phyloP scores from a whole-genome alignment of 2,329 filamentous ascomycete species.

The Ophiostoma populinum region DNA sequence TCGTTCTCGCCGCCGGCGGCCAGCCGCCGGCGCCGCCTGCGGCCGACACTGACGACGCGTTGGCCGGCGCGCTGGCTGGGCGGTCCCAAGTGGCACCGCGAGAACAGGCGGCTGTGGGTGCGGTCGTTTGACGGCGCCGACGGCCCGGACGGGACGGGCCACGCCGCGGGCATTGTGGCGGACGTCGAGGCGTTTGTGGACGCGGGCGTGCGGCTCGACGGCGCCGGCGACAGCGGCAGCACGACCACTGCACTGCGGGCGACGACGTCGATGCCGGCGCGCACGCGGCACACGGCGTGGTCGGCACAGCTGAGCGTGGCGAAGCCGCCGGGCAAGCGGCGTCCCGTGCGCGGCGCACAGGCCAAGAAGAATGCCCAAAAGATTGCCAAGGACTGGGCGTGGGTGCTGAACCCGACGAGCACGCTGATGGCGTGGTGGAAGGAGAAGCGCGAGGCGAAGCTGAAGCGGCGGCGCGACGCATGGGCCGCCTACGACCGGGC shows the following conservation, averaged over 20 bases:
- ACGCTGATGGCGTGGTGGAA: constrained; percentile 4
- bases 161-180: neutral
- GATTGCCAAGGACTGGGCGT: constrained; percentile 1
- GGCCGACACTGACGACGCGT: neutral
- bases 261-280: no score
- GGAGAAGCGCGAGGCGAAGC: neutral
- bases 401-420: constrained; percentile 3
- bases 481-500: constrained; percentile 1
- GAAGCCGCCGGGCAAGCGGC: no score
- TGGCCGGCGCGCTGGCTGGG: constrained; percentile 6
- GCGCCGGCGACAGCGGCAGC: neutral
- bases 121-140: constrained; percentile 5
- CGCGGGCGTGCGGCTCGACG: neutral
- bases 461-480: neutral
- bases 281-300: no score
- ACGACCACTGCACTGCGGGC: no score
- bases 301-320: no score
- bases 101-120: constrained; percentile 3
- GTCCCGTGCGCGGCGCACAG: no score
- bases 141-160: neutral
- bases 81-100: constrained; percentile 2
- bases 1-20: no score
- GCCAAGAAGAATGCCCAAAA: neutral
- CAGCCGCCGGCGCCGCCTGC: neutral
- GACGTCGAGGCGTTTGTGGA: neutral